Evolutionary conservation across 306 rosid genomes (phyloP).

Genomic region (Quercus agrifolia): DNA sequence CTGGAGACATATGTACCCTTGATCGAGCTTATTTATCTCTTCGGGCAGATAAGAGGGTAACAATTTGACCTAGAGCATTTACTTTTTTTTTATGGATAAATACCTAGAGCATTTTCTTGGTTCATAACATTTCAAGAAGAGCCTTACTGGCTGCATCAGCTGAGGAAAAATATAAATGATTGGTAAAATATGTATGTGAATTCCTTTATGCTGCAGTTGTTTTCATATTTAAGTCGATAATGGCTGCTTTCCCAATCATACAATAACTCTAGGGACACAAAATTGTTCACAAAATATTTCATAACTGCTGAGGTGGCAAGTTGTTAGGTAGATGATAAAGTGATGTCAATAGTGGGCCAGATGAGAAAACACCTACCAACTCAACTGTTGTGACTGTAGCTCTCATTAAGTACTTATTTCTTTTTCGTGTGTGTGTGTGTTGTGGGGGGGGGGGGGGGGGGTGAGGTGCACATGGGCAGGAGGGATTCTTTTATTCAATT

Average conservation of each 20-base stretch:
- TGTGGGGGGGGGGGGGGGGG: background rate
- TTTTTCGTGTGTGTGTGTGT: background rate
- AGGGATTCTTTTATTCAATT: background rate
- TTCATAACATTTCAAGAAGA: background rate
- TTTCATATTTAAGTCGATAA: slow-evolving; percentile 10
- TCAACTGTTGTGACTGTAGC: too few relatives aligned
- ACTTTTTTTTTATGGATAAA: too few relatives aligned
- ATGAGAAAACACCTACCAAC: too few relatives aligned
- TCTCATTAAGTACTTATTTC: slow-evolving; percentile 2
- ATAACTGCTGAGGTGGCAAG: too few relatives aligned
- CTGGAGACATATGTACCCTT: slow-evolving; percentile 87
- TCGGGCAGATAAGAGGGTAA: slow-evolving; percentile 95
- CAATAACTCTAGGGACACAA: too few relatives aligned
- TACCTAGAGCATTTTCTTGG: background rate
- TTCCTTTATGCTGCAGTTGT: slow-evolving; percentile 19
- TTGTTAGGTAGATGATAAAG: too few relatives aligned
- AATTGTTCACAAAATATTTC: too few relatives aligned
- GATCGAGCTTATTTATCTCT: slow-evolving; percentile 91
- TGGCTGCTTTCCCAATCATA: slow-evolving; percentile 1
- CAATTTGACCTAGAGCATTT: background rate
- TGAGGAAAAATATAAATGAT: background rate
- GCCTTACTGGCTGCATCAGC: slow-evolving; percentile 22
- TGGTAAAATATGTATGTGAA: background rate
- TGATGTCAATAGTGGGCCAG: too few relatives aligned
- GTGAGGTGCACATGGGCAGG: background rate